These are phyloP conservation scores for Tritrichomonas foetus DNA, from an alignment of 208 protist genomes.

Conservation along the genomic window DNA sequence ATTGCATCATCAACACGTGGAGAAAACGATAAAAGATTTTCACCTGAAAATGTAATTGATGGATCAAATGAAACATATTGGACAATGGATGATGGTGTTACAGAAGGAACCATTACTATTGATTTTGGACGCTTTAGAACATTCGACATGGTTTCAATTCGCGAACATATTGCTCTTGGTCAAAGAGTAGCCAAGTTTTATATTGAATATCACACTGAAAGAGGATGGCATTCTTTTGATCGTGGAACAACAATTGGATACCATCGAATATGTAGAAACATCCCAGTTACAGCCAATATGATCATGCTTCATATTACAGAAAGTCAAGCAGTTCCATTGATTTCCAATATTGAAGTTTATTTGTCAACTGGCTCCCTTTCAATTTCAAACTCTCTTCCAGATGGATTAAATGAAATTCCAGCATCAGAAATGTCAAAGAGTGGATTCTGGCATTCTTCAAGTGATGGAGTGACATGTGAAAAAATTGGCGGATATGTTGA, in stretches of 20 bases:
- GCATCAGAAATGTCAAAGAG: background rate
- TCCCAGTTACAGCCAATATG: background rate
- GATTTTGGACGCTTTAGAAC: background rate
- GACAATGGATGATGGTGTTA: slow-evolving; percentile 18
- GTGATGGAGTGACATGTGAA: background rate
- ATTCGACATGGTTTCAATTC: background rate
- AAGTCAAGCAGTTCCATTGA: background rate
- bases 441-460: background rate
- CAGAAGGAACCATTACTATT: background rate
- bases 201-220: background rate
- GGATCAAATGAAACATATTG: background rate
- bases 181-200: background rate
- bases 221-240: background rate
- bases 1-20: background rate
- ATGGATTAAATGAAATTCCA: background rate
- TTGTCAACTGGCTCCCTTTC: background rate
- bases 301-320: background rate
- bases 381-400: background rate
- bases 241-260: background rate
- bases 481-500: background rate
- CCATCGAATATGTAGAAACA: background rate
- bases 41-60: background rate
- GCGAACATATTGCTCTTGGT: background rate
- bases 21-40: background rate
- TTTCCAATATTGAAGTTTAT: background rate